Evolutionary conservation across 495 filamentous ascomycete genomes (phyloP), one percentile per base, ranked within the genome.

Genomic region (Amphirosellinia nigrospora): DNA sequence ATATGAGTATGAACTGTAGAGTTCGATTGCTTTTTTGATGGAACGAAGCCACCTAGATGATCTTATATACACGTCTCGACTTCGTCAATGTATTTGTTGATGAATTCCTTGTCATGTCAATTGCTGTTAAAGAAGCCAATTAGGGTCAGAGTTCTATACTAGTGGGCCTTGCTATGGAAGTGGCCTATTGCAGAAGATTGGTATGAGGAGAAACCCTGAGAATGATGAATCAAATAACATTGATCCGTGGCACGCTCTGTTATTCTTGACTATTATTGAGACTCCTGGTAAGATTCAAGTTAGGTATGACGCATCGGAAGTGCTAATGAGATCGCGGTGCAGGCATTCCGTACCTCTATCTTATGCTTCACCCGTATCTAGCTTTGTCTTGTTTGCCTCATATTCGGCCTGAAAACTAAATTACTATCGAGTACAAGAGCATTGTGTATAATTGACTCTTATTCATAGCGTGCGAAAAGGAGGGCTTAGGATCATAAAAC

Each of bases 91-190:
- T 34, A 30, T 32, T 41, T 16, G 19, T 32, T 39, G 34, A 55
- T 3, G 13, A 21, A 30, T 32, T 41, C 9, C n/a, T 19, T 10
- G 1, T 45, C 19, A 6, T 58, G 7, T 34, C 5, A 66, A 21
- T 56, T 66, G 50, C 38, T 45, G 36, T 34, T 34, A n/a, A 66
- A 56, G 38, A 19, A 10, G 23, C 64, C 64, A 66, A 56, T 66
- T 1, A 52, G 38, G 41, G 30, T n/a, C 45, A 50, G 41, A n/a
- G 36, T 11, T 26, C 19, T 16, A 16, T 26, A 36, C 23, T 23
- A 45, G 48, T 55, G 64, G 50, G 46, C 46, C 50, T 66, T 66
- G 64, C 64, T 58, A 23, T 39, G 21, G 36, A 66, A 66, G 36
- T 66, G 50, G 23, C 64, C 64, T 56, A 56, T 66, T n/a, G n/a